Evolutionary conservation across 768 basidiomycete genomes (phyloP), one percentile per base, ranked within the genome.

Genomic region (Boletus rex-veris): DNA sequence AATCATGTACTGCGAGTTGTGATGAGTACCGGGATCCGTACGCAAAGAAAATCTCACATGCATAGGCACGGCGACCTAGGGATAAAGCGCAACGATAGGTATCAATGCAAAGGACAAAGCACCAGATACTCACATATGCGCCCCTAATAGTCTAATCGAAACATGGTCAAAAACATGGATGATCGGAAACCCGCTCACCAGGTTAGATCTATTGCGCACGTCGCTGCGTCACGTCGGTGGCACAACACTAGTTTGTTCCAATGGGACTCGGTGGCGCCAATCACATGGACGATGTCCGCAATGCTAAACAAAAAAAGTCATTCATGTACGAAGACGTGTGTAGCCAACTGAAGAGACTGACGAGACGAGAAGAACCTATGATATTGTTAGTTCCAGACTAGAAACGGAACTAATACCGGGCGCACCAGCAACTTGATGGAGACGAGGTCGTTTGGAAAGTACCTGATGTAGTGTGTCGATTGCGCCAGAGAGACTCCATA

Each of bases 331-430:
- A 7, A 30, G 9, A 4, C 4, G 24, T 2, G n/a, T 19, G 4
- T 6, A 26, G 0, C 8, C 1, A 18, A n/a, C n/a, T n/a, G n/a
- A n/a, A 26, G 35, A 38, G 33, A 61, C 60, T 7, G 9, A 62
- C 60, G 50, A 55, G 14, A 61, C 33, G 1, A 55, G 3, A 14
- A 61, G 30, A 10, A 62, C 59, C 60, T 62, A 16, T 12, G 6
- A 7, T 36, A 12, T 21, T 6, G 6, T 37, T 11, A 48, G 18
- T 41, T 45, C 21, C 31, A n/a, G 5, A 44, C 21, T 2, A 15
- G 19, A 5, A 18, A 2, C 7, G 7, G 10, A 48, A 7, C 3
- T 18, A 18, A 28, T 4, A 14, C 6, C 3, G 19, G 24, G 44
- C 53, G 8, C 15, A 61, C 60, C 45, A 62, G 37, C 2, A n/a